phyloP scores from a whole-genome alignment of 495 filamentous ascomycete genomes.

The Neurospora terricola region DNA sequence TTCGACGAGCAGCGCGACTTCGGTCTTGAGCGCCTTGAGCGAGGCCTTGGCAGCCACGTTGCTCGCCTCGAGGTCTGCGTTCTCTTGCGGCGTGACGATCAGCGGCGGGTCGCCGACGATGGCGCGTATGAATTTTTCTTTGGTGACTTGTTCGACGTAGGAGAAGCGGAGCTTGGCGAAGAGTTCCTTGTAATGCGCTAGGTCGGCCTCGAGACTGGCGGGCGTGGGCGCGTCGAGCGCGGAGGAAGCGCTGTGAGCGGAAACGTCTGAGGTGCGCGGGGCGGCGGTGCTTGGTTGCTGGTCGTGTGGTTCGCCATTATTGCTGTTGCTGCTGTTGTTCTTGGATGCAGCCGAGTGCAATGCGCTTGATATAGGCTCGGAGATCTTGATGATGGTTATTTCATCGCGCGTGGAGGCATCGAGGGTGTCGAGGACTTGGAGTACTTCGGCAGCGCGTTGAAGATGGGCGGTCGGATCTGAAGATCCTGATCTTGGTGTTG shows the following conservation, averaged over 20 bases:
- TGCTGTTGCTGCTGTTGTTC: conserved; percentile 17
- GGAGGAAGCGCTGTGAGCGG: conserved; percentile 26
- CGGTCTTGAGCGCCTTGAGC: conserved; percentile 67
- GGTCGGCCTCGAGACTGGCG: conserved; percentile 67
- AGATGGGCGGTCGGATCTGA: conserved; percentile 6
- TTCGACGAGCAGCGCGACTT: conserved; percentile 61
- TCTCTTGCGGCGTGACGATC: conserved; percentile 73
- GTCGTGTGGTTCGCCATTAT: conserved; percentile 22
- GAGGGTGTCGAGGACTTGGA: conserved; percentile 23
- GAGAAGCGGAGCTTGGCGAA: conserved; percentile 95
- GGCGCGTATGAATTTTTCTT: conserved; percentile 68
- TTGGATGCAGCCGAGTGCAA: conserved; percentile 9
- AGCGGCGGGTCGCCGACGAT: conserved; percentile 80
- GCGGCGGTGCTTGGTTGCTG: conserved; percentile 6
- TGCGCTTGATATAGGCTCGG: conserved; percentile 55
- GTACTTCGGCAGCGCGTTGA: conserved; percentile 14
- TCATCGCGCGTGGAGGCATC: conserved; percentile 34
- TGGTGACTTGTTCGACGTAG: conserved; percentile 74
- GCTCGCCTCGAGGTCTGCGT: conserved; percentile 64
- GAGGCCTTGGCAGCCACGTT: conserved; percentile 62
- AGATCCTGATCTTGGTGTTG: conserved; percentile 4
- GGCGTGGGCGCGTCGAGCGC: conserved; percentile 61
- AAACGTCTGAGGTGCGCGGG: conserved; percentile 58
- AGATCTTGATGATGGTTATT: conserved; percentile 64
- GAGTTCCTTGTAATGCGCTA: conserved; percentile 87